Base-by-base conservation (phyloP, 225 moss, liverwort and hornwort species). In the Sphagnum tenellum region DNA sequence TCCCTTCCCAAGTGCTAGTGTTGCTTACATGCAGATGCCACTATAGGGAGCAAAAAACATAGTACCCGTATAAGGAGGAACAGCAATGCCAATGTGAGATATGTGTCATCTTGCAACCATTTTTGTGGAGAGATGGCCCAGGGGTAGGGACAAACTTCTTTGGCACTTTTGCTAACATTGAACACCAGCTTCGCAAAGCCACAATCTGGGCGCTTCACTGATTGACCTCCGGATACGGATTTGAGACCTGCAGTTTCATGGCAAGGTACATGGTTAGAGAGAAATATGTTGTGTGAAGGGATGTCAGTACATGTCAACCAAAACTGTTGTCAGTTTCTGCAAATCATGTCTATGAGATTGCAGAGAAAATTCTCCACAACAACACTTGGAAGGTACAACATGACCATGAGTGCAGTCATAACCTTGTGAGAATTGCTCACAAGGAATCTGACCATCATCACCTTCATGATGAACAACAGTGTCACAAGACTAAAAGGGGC, bases 71-170 rank as follows among this genome's bases (percentile, higher is more conserved):
- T 61, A 52, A 56, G 55, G 48, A 84, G 81, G 61, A 84, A 84
- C 64, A 76, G 68, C 47, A 73, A 71, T 51, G 81, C 81, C 14
- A 84, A 75, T 68, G 73, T 84, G 71, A 84, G 69, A 64, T 81
- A 84, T 72, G 79, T 78, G 14, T 84, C 84, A 76, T 81, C 84
- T 73, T 81, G 84, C 62, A 84, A 69, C 84, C 84, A 84, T 71
- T 84, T 84, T 66, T 78, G 77, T 47, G 84, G 81, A 6, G 78
- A 84, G 50, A 84, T 84, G 63, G 84, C 81, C 81, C 81, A 81
- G 47, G 81, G 81, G 69, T 81, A 81, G 44, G 80, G 78, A 56
- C 78, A 81, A 48, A 75, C 81, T 55, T 81, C 84, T 69, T 81
- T 84, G 69, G 71, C 71, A 64, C 77, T 80, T 44, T 75, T 69